A percentile compares a stretch with the other conserved stretches of the same genome.
Conservation (phyloP, 345 rosid species). For the Gossypium sturtianum region DNA sequence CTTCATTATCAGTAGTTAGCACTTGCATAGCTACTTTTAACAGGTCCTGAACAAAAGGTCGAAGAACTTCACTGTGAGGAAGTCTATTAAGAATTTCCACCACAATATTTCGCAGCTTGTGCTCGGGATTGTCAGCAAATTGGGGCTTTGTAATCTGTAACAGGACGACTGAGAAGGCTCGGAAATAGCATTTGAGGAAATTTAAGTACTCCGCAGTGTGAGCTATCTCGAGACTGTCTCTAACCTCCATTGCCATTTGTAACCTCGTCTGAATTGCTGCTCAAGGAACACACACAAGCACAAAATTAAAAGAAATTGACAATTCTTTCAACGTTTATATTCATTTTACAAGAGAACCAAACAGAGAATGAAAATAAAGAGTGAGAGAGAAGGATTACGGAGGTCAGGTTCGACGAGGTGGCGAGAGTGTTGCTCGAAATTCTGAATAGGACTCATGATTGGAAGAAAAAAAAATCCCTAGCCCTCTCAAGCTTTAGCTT, state of each 20-base stretch:
- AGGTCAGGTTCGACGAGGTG: constrained; percentile 75
- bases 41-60: constrained; percentile 97
- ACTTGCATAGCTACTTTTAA: constrained; percentile 97
- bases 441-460: constrained; percentile 92
- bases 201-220: constrained; percentile 95
- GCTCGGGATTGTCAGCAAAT: constrained; percentile 77
- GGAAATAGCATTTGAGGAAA: constrained; percentile 89
- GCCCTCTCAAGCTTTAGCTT: background rate
- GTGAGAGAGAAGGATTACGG: constrained; percentile 31
- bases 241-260: constrained; percentile 89
- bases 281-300: background rate
- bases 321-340: background rate
- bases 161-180: constrained; percentile 77
- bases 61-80: constrained; percentile 94
- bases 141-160: constrained; percentile 79
- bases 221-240: constrained; percentile 96
- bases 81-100: constrained; percentile 95
- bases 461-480: constrained; percentile 12
- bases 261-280: constrained; percentile 78
- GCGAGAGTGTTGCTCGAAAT: constrained; percentile 92
- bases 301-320: background rate
- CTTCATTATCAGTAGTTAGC: constrained; percentile 89
- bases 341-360: background rate
- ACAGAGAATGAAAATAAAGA: constrained; percentile 1
- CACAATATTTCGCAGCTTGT: constrained; percentile 80